Evolutionary conservation across 2,329 filamentous ascomycete genomes (phyloP).

Genomic region (Ophiocordyceps camponoti-leonardi): DNA sequence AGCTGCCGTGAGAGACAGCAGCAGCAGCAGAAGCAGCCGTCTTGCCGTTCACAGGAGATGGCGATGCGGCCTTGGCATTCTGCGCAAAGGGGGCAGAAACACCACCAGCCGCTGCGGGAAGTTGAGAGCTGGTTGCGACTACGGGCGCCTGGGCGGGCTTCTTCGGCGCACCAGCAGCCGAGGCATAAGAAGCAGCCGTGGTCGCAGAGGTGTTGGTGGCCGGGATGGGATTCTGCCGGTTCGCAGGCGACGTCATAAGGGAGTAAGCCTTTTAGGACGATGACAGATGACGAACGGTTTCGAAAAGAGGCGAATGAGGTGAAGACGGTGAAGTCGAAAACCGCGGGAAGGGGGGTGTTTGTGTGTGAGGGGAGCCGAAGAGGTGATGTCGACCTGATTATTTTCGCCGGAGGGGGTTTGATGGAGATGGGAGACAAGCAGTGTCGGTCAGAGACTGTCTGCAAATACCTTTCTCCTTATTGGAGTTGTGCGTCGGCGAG

Average conservation of each 20-base stretch:
- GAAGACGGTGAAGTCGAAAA: not conserved
- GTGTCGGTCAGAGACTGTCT: not conserved
- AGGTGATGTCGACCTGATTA: no score
- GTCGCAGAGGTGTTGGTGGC: constrained; percentile 40
- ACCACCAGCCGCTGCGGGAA: constrained; percentile 37
- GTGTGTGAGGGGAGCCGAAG: constrained; percentile 2
- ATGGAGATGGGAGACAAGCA: not conserved
- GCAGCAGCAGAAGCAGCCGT: constrained; percentile 52
- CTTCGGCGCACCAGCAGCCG: constrained; percentile 45
- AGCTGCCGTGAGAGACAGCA: constrained; percentile 47
- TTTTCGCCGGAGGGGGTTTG: not conserved
- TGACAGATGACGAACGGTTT: not conserved
- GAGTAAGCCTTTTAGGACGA: constrained; percentile 13
- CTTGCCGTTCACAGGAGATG: constrained; percentile 76
- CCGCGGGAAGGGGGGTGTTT: constrained; percentile 4
- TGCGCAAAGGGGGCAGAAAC: constrained; percentile 30
- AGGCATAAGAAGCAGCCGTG: constrained; percentile 48
- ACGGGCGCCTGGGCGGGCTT: constrained; percentile 43
- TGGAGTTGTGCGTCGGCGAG: not conserved
- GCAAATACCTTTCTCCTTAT: not conserved
- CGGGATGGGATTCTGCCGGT: constrained; percentile 34
- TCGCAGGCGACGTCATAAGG: constrained; percentile 45
- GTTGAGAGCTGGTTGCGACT: constrained; percentile 38
- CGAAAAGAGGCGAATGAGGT: not conserved
- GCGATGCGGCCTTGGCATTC: constrained; percentile 47